Base-by-base conservation (phyloP, 768 basidiomycete species). In the Mycena albidolilacea region DNA sequence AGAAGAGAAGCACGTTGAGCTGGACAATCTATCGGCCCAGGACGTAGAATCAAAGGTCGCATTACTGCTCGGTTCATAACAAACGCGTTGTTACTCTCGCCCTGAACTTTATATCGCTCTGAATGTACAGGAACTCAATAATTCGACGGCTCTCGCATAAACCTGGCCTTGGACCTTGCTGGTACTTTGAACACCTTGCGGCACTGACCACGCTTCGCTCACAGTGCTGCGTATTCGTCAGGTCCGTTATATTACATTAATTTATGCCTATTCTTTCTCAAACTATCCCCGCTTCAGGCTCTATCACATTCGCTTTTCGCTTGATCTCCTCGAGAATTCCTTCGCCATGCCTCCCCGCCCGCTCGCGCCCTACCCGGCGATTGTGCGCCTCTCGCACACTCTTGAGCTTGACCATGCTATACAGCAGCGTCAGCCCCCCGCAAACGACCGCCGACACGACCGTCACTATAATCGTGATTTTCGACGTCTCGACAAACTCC, bases 1-100 rank as follows among this genome's bases (percentile, higher is more conserved):
- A 59, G 87, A 92, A 23, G 95, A 96, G 84, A 92, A 87, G 80
- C 92, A 95, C 80, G 90, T 93, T 67, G 92, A 93, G 79, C 83
- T 96, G 61, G 95, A 96, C 78, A 89, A 92, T 75, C 88, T 96
- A 21, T 90, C 91, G 14, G 87, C 89, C 46, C 81, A 88, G 30
- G 92, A 95, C 73, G 95, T 96, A 63, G 89, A 92, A 79, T 84
- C 88, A 62, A 92, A 90, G 83, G 86, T 96, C 54, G 86, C 89
- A 46, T 88, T 92, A 79, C 83, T 96, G 69, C 79, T 96, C 60
- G 79, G 78, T 68, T 86, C 85, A 82, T 86, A 80, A 79, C 77
- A 44, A 52, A 48, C 65, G 43, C 8, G 23, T 7, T 23, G 59
- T 46, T 52, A 41, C 71, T 54, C 15, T 54, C 57, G 48, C 63